Evolutionary conservation across 257 asterid genomes (phyloP).

Genomic region (Coffea eugenioides): DNA sequence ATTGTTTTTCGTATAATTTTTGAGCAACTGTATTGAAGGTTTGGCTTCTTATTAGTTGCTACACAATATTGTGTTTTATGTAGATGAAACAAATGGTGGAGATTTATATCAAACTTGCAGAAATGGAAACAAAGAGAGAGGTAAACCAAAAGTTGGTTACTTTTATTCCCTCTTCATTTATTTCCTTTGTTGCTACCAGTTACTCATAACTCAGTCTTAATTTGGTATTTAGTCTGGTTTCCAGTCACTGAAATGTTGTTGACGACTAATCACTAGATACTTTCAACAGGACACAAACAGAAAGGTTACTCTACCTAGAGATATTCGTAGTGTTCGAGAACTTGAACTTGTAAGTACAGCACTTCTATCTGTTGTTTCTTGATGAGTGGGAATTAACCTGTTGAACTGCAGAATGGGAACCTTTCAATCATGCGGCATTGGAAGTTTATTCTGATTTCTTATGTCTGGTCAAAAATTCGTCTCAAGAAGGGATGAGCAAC

Average conservation of each 20-base stretch:
- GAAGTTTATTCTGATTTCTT: background rate
- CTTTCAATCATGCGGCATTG: background rate
- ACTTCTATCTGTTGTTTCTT: conserved; percentile 2
- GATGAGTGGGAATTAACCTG: background rate
- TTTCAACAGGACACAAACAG: conserved; percentile 81
- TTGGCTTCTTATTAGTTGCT: conserved; percentile 19
- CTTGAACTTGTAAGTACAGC: conserved; percentile 79
- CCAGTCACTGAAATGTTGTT: conserved; percentile 2
- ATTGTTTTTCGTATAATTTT: conserved; percentile 15
- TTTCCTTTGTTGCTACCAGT: background rate
- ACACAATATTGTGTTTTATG: conserved; percentile 21
- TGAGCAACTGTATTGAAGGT: conserved; percentile 15
- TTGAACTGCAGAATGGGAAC: background rate
- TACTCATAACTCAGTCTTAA: conserved; percentile 1
- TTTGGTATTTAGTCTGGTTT: background rate
- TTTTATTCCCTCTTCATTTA: conserved; percentile 4
- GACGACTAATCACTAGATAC: conserved; percentile 23
- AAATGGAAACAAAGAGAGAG: conserved; percentile 93
- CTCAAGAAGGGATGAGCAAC: background rate
- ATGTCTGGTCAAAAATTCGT: background rate
- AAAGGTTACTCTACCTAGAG: conserved; percentile 83
- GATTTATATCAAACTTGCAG: conserved; percentile 96
- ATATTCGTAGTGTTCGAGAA: conserved; percentile 76
- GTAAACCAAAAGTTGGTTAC: conserved; percentile 32
- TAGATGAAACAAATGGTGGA: conserved; percentile 99